Conservation (phyloP, 2,329 filamentous ascomycete genomes). For the Sporothrix pallida region DNA sequence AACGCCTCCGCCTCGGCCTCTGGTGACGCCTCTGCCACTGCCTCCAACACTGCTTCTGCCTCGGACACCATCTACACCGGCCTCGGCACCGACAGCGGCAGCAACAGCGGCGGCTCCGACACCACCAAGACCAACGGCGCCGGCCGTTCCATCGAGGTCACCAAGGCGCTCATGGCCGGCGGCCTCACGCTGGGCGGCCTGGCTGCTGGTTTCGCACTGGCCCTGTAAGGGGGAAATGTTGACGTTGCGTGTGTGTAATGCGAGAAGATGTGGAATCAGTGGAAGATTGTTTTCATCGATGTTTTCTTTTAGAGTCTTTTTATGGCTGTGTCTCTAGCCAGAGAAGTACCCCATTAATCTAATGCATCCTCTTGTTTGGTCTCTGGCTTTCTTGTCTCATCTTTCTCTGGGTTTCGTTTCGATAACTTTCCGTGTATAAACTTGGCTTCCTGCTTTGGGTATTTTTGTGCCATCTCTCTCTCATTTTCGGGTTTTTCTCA, state of each 20-base stretch:
- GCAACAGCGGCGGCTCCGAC: slow-evolving; percentile 14
- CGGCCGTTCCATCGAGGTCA: slow-evolving; percentile 44
- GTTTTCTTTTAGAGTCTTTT: neutral
- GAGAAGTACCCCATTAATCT: slow-evolving; percentile 19
- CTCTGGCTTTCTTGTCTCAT: neutral
- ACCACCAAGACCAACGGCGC: slow-evolving; percentile 30
- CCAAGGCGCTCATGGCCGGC: slow-evolving; percentile 39
- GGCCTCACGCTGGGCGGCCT: slow-evolving; percentile 40
- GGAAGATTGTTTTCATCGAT: neutral
- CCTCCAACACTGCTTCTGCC: slow-evolving; percentile 42
- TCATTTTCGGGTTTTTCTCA: neutral
- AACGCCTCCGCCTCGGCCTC: slow-evolving; percentile 60
- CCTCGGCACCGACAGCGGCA: slow-evolving; percentile 36
- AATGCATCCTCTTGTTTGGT: neutral
- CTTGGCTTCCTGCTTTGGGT: neutral
- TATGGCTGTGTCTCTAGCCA: neutral
- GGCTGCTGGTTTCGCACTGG: slow-evolving; percentile 43
- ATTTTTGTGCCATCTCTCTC: neutral
- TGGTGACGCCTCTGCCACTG: slow-evolving; percentile 48
- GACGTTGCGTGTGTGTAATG: neutral
- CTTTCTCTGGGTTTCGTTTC: neutral
- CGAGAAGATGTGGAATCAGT: neutral
- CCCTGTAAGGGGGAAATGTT: slow-evolving; percentile 49
- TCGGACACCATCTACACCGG: slow-evolving; percentile 48
- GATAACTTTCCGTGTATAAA: neutral